These are phyloP conservation scores for Arachnomyces sp. DNA, from an alignment of 2,329 filamentous ascomycete genomes.

Conservation along the genomic window DNA sequence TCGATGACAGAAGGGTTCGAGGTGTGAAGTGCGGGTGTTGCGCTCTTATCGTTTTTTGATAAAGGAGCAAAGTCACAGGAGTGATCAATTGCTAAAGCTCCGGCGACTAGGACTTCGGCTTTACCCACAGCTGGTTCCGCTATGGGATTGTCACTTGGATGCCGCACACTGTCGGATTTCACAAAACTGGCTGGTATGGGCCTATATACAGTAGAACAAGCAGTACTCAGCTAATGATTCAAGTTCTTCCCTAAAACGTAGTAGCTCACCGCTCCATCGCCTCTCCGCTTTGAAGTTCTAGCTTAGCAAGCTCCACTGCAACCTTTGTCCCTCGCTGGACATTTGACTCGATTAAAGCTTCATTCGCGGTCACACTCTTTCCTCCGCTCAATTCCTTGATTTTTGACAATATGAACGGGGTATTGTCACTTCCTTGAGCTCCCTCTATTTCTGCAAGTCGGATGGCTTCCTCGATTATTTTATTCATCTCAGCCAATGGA, in stretches of 20 bases:
- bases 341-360: constrained; percentile 60
- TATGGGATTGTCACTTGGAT: neutral
- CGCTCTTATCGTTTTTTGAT: constrained; percentile 21
- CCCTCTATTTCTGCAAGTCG: constrained; percentile 57
- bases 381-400: constrained; percentile 72
- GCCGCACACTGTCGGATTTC: too few relatives aligned
- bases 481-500: constrained; percentile 62
- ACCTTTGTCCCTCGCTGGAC: constrained; percentile 58
- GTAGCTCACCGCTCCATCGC: constrained; percentile 32
- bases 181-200: constrained; percentile 27
- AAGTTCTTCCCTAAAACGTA: constrained; percentile 12
- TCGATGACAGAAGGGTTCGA: constrained; percentile 78
- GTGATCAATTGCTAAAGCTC: constrained; percentile 81
- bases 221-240: constrained; percentile 28
- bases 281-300: constrained; percentile 37
- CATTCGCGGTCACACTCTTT: constrained; percentile 66
- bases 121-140: constrained; percentile 15
- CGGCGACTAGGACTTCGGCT: constrained; percentile 73
- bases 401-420: constrained; percentile 71
- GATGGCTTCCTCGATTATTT: constrained; percentile 61
- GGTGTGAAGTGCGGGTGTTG: constrained; percentile 52
- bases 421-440: constrained; percentile 67
- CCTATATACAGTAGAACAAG: constrained; percentile 24
- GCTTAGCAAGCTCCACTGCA: constrained; percentile 53
- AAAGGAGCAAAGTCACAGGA: constrained; percentile 67